Conservation (phyloP, 345 rosid species). For the Draba incana region DNA sequence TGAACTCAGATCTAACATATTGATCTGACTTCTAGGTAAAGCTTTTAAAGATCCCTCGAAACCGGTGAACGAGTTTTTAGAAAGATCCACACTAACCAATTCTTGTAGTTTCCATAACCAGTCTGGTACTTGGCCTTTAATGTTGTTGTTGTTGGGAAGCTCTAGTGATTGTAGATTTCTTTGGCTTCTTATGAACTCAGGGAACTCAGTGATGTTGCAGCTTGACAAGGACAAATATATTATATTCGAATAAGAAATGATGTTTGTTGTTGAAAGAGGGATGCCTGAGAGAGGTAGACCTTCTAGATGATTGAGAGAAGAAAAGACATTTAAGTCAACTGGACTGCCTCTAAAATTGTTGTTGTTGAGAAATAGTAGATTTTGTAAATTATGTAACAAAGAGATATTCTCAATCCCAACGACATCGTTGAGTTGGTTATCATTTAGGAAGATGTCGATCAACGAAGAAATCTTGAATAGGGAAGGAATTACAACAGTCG, state of each 20-base stretch:
- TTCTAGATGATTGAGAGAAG: background rate
- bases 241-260: background rate
- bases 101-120: conserved; percentile 17
- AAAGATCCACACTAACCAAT: background rate
- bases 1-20: background rate
- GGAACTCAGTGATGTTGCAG: conserved; percentile 25
- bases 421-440: background rate
- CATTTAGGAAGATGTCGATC: background rate
- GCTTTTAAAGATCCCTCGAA: background rate
- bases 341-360: background rate
- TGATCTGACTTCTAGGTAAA: background rate
- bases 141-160: conserved; percentile 12
- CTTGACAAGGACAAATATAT: background rate
- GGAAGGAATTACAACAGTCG: conserved; percentile 15
- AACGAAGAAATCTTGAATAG: background rate
- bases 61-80: conserved; percentile 3
- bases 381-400: background rate
- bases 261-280: background rate
- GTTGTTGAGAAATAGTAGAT: background rate
- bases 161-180: background rate
- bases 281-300: background rate
- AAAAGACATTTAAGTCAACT: background rate
- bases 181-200: background rate
- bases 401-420: background rate
- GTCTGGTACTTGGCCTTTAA: conserved; percentile 3